Evolutionary conservation across 805 yeast genomes (phyloP).

Genomic region (Lipomyces starkeyi): DNA sequence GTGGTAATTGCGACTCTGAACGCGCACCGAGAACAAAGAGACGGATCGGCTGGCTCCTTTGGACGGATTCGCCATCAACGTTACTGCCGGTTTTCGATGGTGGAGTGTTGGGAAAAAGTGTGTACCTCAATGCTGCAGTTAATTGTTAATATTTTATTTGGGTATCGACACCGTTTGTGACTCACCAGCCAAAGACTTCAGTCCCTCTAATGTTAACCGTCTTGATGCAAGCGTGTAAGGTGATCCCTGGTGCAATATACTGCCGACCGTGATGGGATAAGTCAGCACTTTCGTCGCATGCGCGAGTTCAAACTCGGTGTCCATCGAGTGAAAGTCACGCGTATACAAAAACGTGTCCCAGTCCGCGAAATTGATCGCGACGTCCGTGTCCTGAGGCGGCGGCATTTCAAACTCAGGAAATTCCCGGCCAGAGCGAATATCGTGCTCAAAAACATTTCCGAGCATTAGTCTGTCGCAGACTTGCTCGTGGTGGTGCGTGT

Average conservation of each 20-base stretch:
- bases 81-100: conserved; percentile 17
- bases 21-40: conserved; percentile 89
- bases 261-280: conserved; percentile 88
- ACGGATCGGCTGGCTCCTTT: conserved; percentile 87
- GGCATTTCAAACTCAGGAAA: conserved; percentile 98
- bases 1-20: conserved; percentile 91
- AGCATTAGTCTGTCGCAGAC: conserved; percentile 77
- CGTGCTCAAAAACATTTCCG: conserved; percentile 94
- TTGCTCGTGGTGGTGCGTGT: conserved; percentile 71
- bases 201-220: conserved; percentile 80
- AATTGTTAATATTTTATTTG: background rate
- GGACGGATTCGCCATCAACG: conserved; percentile 51
- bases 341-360: conserved; percentile 97
- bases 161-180: background rate
- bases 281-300: conserved; percentile 93
- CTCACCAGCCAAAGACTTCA: conserved; percentile 74
- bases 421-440: conserved; percentile 87
- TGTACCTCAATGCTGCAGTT: conserved; percentile 75
- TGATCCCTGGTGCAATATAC: conserved; percentile 79
- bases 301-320: conserved; percentile 93
- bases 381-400: conserved; percentile 73
- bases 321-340: conserved; percentile 92
- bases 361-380: conserved; percentile 70
- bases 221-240: conserved; percentile 88
- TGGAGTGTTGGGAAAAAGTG: conserved; percentile 70